phyloP scores from a whole-genome alignment of 139 green algal genomes.

The Diplosphaera chodatii region DNA sequence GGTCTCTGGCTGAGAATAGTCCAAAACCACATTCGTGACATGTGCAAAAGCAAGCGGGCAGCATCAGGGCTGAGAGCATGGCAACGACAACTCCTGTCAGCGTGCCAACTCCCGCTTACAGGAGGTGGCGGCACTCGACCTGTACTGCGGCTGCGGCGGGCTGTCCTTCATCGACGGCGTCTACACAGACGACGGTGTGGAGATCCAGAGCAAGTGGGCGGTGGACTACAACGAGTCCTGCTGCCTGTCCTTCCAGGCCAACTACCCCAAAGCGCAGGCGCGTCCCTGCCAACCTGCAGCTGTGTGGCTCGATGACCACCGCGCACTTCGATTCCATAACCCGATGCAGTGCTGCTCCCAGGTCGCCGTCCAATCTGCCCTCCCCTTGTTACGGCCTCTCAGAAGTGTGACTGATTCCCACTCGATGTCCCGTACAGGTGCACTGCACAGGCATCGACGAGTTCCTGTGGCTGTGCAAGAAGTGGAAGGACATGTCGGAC shows the following conservation, averaged over 20 bases:
- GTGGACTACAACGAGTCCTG: slow-evolving; percentile 39
- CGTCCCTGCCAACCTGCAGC: neutral
- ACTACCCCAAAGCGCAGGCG: slow-evolving; percentile 38
- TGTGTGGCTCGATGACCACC: no score
- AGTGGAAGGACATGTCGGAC: slow-evolving; percentile 6
- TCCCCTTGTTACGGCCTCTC: no score
- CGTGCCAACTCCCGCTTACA: slow-evolving; percentile 7
- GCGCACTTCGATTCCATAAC: no score
- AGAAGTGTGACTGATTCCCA: no score
- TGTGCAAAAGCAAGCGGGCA: no score
- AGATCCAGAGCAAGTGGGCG: slow-evolving; percentile 36
- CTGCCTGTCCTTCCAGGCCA: slow-evolving; percentile 37
- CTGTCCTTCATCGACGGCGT: slow-evolving; percentile 28
- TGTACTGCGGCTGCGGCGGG: slow-evolving; percentile 36
- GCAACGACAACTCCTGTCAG: neutral
- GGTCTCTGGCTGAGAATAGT: no score
- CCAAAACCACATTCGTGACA: no score
- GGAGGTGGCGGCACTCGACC: slow-evolving; percentile 23
- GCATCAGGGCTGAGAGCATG: neutral
- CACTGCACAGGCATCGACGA: slow-evolving; percentile 33
- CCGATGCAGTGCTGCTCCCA: no score
- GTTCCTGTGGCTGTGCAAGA: slow-evolving; percentile 29
- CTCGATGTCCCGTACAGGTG: neutral
- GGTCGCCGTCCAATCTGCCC: no score
- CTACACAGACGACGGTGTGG: slow-evolving; percentile 4